These are phyloP conservation scores for Intubia oerlemansii DNA, from an alignment of 2,329 filamentous ascomycete genomes.

Conservation along the genomic window DNA sequence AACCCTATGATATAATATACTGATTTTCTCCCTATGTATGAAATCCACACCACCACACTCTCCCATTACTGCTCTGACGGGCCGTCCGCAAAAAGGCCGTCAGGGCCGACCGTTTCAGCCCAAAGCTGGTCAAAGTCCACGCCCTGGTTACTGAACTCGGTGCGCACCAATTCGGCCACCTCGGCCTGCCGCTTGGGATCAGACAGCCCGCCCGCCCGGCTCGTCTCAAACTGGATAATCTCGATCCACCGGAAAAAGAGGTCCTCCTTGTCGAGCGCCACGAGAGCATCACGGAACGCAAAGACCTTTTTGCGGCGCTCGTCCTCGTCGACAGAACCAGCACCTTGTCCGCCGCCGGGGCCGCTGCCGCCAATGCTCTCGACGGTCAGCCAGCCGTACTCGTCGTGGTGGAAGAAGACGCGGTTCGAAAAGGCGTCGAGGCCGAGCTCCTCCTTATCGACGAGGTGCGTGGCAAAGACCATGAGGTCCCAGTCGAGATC, in stretches of 20 bases:
- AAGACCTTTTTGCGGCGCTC: conserved; percentile 53
- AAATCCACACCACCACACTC: too few relatives aligned
- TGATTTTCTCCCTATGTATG: too few relatives aligned
- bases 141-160: conserved; percentile 50
- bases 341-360: background rate
- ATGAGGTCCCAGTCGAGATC: conserved; percentile 73
- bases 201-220: conserved; percentile 58
- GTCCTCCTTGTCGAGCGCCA: conserved; percentile 61
- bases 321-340: conserved; percentile 22
- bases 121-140: conserved; percentile 73
- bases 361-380: conserved; percentile 15
- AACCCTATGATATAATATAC: too few relatives aligned
- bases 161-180: conserved; percentile 52
- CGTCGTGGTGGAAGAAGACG: conserved; percentile 46
- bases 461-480: conserved; percentile 47
- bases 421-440: conserved; percentile 50
- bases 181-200: conserved; percentile 43
- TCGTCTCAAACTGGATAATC: conserved; percentile 72
- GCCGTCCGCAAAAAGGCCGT: too few relatives aligned
- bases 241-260: conserved; percentile 89
- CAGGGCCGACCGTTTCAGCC: conserved; percentile 34
- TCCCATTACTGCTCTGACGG: too few relatives aligned
- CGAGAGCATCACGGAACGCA: conserved; percentile 56
- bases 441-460: conserved; percentile 37
- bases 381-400: conserved; percentile 52